phyloP scores from a whole-genome alignment of 139 green algal species.

The Klebsormidium nitens region DNA sequence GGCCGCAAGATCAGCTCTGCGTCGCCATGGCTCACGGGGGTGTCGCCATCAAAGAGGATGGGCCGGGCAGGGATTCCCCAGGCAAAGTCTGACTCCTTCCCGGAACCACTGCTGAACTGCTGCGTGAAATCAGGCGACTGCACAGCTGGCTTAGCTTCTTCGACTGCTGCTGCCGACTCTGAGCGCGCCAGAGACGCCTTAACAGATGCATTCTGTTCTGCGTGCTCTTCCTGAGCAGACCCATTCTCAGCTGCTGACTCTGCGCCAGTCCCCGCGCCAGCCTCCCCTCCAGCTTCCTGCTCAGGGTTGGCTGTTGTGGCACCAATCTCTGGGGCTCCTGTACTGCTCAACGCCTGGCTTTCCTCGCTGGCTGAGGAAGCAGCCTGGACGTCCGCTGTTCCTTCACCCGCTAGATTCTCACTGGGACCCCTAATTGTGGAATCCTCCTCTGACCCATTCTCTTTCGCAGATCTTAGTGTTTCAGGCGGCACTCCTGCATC shows the following conservation, averaged over 20 bases:
- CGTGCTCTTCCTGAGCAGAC: too few relatives aligned
- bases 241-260: too few relatives aligned
- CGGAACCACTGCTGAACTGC: background rate
- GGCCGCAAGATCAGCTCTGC: constrained; percentile 29
- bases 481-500: background rate
- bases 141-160: background rate
- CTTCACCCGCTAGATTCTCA: background rate
- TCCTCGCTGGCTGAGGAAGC: background rate
- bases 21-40: background rate
- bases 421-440: background rate
- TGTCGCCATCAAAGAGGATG: constrained; percentile 30
- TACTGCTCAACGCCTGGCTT: background rate
- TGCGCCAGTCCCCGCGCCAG: too few relatives aligned
- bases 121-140: background rate
- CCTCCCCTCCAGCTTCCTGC: too few relatives aligned
- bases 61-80: too few relatives aligned
- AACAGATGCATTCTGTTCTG: background rate
- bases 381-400: background rate
- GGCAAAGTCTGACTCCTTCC: too few relatives aligned
- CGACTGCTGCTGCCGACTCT: too few relatives aligned
- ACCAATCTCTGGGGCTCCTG: background rate
- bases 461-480: background rate
- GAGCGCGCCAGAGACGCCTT: background rate
- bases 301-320: background rate
- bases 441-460: background rate